Evolutionary conservation across 2,329 filamentous ascomycete species (phyloP), one percentile per base, ranked within the genome.

Genomic region (Fusarium acutatum): DNA sequence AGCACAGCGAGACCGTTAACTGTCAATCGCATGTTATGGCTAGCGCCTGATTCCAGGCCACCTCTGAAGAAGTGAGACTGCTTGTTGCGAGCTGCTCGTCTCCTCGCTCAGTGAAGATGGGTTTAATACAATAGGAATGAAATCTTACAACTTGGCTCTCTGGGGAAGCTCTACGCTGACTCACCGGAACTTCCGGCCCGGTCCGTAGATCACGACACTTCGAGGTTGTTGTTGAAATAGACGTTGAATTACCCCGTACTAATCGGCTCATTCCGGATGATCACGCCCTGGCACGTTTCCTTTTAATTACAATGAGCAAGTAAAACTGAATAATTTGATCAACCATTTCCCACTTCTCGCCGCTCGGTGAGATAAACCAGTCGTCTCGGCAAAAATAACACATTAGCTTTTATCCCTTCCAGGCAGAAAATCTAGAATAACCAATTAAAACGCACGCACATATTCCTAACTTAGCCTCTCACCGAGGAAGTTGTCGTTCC

Each of bases 111-210:
- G 10, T 37, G 1, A 18, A 17, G 8, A n/a, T 13, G 20, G 7
- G 11, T 14, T 10, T n/a, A 38, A 24, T 18, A 5, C 20, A 13
- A 5, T 18, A 4, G 13, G 1, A 52, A 12, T 37, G n/a, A 8
- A 52, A 9, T 3, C 3, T 37, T 6, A 5, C 20, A 17, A 4
- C 24, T 38, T 40, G 14, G 4, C 24, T 54, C 28, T 13, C 54
- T 47, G 40, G 54, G 54, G 54, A 34, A 47, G 10, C 24, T 26
- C 22, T 28, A 17, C 10, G 5, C 15, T 6, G 8, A 35, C 15
- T 10, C 50, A n/a, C 50, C n/a, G n/a, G 54, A 49, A 35, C 30
- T 28, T 24, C 54, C 54, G 54, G 40, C 18, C 54, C 54, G 54
- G 7, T 26, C 40, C 30, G 30, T 1, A 7, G 8, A 34, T 34